Conservation (phyloP, 2,329 filamentous ascomycete species). For the Tolypocladium paradoxum region DNA sequence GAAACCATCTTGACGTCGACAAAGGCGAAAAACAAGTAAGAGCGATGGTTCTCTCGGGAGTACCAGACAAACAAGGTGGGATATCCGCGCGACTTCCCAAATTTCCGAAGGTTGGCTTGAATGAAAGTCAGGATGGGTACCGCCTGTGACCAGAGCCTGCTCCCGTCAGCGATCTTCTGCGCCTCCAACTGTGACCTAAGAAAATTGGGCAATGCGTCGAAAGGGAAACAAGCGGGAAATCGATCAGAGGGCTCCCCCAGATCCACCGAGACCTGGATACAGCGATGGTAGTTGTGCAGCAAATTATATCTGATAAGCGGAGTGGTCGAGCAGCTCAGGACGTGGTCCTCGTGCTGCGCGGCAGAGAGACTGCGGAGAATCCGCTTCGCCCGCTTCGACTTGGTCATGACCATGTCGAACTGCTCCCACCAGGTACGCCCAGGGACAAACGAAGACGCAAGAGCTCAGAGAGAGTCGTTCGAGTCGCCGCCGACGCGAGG, state of each 20-base stretch:
- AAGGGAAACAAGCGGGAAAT: slow-evolving; percentile 8
- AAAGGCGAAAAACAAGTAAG: slow-evolving; percentile 30
- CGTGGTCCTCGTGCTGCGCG: slow-evolving; percentile 26
- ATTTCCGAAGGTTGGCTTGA: slow-evolving; percentile 12
- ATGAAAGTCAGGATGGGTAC: slow-evolving; percentile 23
- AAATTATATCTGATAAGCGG: slow-evolving; percentile 20
- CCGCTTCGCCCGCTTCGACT: slow-evolving; percentile 20
- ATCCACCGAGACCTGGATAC: slow-evolving; percentile 17
- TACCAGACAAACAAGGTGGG: slow-evolving; percentile 30
- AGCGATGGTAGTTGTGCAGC: slow-evolving; percentile 18
- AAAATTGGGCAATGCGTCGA: slow-evolving; percentile 12
- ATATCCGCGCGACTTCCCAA: slow-evolving; percentile 12
- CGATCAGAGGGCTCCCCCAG: slow-evolving; percentile 15
- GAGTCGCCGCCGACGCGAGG: not conserved
- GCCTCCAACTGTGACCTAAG: slow-evolving; percentile 14
- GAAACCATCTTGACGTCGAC: slow-evolving; percentile 29
- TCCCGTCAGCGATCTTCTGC: slow-evolving; percentile 19
- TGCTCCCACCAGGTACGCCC: not conserved
- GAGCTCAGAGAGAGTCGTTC: not conserved
- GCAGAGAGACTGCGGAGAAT: slow-evolving; percentile 20
- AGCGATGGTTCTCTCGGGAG: slow-evolving; percentile 20
- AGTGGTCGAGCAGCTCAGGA: slow-evolving; percentile 18
- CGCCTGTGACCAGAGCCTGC: slow-evolving; percentile 16
- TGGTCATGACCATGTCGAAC: slow-evolving; percentile 15
- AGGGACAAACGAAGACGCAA: not conserved